Evolutionary conservation across 352 stramenopile genomes (phyloP), one percentile per base, ranked within the genome.

Genomic region (Pythium periplocum): DNA sequence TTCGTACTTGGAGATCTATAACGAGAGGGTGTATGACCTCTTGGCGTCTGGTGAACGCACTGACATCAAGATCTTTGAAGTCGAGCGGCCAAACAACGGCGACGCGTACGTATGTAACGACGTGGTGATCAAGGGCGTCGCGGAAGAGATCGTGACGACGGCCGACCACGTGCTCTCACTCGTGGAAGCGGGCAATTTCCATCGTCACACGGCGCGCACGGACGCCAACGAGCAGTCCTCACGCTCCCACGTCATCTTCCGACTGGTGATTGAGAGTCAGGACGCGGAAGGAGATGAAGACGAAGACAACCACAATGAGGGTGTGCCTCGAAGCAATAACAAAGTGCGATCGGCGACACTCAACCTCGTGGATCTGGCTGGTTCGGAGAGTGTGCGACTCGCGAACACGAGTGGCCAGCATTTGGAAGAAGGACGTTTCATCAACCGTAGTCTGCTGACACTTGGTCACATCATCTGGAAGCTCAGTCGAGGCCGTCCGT

Each of bases 1-100:
- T 69, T 98, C 89, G 52, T 99, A 98, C 67, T 73, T 99, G 30
- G 96, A 99, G 71, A 97, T 99, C 59, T 99, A 99, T 80, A 98
- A 99, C 62, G 97, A 99, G 55, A 78, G 97, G 38, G 87, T 99
- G 26, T 98, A 96, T 61, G 96, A 99, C 67, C 69, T 99, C n/a
- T 72, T 98, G 6, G 82, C 80, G 3, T 68, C 70, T 0, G 78
- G 78, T 1, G 69, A 68, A 37, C 78, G 76, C 53, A 75, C 73
- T 9, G 77, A 90, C 35, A 83, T 86, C 56, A 92, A 88, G 53
- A 86, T 87, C 54, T 86, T 78, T 41, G 85, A 88, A 54, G 75
- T 83, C 36, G 69, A 71, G 50, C 78, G 75, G 38, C 7, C 35
- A 39, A 53, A 30, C 37, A 53, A 64, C 42, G 56, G 57, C 38